Percentiles rank a stretch among this genome's conserved stretches.
Conservation (phyloP, 768 basidiomycete genomes). For the Russula vinacea region DNA sequence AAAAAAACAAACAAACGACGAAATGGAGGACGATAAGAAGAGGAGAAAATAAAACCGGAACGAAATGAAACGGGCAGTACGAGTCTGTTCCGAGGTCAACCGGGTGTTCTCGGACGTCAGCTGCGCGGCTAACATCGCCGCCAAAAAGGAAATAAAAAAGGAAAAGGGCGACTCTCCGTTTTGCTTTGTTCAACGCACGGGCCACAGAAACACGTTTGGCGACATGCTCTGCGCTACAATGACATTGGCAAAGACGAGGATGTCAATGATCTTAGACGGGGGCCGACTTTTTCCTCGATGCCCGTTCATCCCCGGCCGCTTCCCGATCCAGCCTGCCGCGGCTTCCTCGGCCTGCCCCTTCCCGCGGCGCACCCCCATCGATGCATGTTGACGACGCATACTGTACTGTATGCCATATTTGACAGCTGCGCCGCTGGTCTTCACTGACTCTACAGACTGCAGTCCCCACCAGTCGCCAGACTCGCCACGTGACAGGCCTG, state of each 20-base stretch:
- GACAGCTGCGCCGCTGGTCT: no score
- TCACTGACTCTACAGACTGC: no score
- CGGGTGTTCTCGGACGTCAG: slow-evolving; percentile 19
- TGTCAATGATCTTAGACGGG: not conserved
- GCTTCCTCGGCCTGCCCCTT: no score
- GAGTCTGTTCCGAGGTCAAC: slow-evolving; percentile 1
- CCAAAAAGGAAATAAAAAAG: not conserved
- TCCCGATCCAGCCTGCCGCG: not conserved
- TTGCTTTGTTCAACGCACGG: not conserved
- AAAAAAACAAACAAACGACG: not conserved
- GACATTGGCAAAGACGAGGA: not conserved
- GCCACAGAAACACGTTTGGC: not conserved
- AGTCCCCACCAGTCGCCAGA: no score
- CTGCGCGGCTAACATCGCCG: slow-evolving; percentile 7
- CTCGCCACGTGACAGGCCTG: no score
- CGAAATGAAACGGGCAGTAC: not conserved
- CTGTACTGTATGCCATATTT: no score
- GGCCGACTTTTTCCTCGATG: not conserved
- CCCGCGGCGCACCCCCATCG: no score
- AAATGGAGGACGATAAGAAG: not conserved
- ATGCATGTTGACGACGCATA: no score
- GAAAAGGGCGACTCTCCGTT: not conserved
- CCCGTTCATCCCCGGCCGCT: not conserved
- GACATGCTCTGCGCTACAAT: not conserved
- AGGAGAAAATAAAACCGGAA: not conserved